Percentiles rank a stretch among this genome's conserved stretches.
Evolutionary conservation across 345 rosid genomes (phyloP).

Genomic region (Raphanus sativus): DNA sequence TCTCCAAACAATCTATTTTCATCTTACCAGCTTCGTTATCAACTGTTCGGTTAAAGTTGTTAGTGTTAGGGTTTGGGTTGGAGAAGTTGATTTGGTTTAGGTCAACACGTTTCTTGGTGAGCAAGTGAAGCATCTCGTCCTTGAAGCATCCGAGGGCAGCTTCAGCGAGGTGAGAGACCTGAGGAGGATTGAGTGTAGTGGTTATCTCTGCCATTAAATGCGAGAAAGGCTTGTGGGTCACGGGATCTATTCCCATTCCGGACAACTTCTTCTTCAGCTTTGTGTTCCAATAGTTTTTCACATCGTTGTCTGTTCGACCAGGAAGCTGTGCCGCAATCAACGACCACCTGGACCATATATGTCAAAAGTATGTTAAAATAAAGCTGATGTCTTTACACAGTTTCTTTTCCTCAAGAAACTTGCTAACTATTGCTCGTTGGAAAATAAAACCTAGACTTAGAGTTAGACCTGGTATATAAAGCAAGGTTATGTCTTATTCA

Average conservation of each 20-base stretch:
- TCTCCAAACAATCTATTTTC: conserved; percentile 43
- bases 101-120: conserved; percentile 83
- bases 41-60: conserved; percentile 41
- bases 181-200: conserved; percentile 89
- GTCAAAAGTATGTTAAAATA: background rate
- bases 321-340: conserved; percentile 90
- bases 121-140: conserved; percentile 97
- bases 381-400: background rate
- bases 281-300: conserved; percentile 93
- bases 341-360: conserved; percentile 64
- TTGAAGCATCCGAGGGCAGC: conserved; percentile 98
- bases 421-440: background rate
- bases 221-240: conserved; percentile 98
- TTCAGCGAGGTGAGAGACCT: conserved; percentile 89
- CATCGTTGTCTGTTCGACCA: conserved; percentile 90
- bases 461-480: background rate
- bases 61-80: conserved; percentile 31
- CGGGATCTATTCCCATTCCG: conserved; percentile 91
- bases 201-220: conserved; percentile 98
- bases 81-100: conserved; percentile 54
- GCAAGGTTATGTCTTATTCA: background rate
- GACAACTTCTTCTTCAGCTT: conserved; percentile 93
- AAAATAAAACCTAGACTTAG: background rate
- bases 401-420: background rate
- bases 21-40: conserved; percentile 61